Evolutionary conservation across 371 early-diverging fungal species (phyloP).

Genomic region (Mycotypha africana): DNA sequence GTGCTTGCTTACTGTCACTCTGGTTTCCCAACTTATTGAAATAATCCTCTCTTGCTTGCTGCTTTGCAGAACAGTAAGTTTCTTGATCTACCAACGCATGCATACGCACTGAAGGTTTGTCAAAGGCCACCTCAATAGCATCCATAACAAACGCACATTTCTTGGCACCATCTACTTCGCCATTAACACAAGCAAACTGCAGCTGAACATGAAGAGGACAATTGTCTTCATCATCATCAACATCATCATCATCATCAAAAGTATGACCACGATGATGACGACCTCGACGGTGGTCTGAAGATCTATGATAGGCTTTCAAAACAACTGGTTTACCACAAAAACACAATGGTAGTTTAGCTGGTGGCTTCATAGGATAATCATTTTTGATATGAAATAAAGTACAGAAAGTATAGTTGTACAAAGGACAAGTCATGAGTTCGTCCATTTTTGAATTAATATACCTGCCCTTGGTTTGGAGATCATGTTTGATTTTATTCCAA

Average conservation of each 20-base stretch:
- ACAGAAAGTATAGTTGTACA: slow-evolving; percentile 45
- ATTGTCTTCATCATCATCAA: no score
- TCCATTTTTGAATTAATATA: slow-evolving; percentile 16
- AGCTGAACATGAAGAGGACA: no score
- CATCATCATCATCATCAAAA: no score
- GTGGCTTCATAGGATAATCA: slow-evolving; percentile 1
- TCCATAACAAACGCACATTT: slow-evolving; percentile 28
- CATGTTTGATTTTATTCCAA: slow-evolving; percentile 23
- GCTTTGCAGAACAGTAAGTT: not conserved
- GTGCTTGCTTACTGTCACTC: no score
- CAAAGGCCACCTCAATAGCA: slow-evolving; percentile 27
- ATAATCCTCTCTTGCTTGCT: not conserved
- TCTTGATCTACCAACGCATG: slow-evolving; percentile 5
- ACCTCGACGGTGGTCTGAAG: no score
- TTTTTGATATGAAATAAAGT: slow-evolving; percentile 27
- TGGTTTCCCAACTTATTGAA: not conserved
- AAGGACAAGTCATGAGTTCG: slow-evolving; percentile 34
- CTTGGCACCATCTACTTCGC: slow-evolving; percentile 16
- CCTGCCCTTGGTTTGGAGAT: not conserved
- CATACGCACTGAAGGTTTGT: slow-evolving; percentile 1
- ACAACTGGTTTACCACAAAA: slow-evolving; percentile 21
- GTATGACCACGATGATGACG: no score
- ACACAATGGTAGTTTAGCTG: slow-evolving; percentile 16
- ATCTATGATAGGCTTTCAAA: not conserved
- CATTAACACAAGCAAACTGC: slow-evolving; percentile 27